A percentile compares a stretch with the other conserved stretches of the same genome.
Conservation (phyloP, 352 stramenopile species). For the Pythium dissimile region DNA sequence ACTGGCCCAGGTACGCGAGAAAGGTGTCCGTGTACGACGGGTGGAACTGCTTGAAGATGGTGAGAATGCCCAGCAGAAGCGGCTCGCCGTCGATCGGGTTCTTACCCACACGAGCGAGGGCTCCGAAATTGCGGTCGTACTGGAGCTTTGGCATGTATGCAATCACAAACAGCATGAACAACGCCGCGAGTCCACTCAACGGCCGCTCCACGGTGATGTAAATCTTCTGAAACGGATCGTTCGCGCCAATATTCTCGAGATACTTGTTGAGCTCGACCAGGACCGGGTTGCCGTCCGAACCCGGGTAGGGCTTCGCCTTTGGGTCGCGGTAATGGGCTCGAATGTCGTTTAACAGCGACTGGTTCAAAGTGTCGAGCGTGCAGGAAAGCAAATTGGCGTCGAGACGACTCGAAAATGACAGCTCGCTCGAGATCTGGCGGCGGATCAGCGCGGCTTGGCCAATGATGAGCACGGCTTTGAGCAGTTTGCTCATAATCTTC, state of each 20-base stretch:
- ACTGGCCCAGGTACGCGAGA: slow-evolving; percentile 91
- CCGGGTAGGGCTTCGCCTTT: slow-evolving; percentile 79
- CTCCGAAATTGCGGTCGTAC: slow-evolving; percentile 90
- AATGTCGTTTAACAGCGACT: slow-evolving; percentile 87
- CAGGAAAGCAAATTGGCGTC: slow-evolving; percentile 91
- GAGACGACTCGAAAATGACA: slow-evolving; percentile 87
- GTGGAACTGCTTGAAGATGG: slow-evolving; percentile 95
- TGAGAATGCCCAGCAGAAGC: slow-evolving; percentile 88
- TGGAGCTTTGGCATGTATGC: slow-evolving; percentile 93
- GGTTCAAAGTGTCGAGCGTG: slow-evolving; percentile 89
- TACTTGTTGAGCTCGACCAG: slow-evolving; percentile 91
- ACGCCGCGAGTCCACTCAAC: slow-evolving; percentile 85
- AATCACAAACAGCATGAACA: slow-evolving; percentile 92
- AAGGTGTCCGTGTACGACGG: slow-evolving; percentile 92
- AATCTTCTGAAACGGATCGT: slow-evolving; percentile 93
- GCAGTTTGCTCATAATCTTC: slow-evolving; percentile 92
- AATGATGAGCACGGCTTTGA: slow-evolving; percentile 91
- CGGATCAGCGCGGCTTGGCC: slow-evolving; percentile 93
- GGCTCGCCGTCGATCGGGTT: slow-evolving; percentile 92
- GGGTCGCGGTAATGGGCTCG: slow-evolving; percentile 81
- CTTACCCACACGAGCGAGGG: slow-evolving; percentile 84
- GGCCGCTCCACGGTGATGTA: slow-evolving; percentile 92
- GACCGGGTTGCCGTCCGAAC: slow-evolving; percentile 74
- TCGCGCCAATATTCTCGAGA: slow-evolving; percentile 88
- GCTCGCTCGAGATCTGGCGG: slow-evolving; percentile 89